Evolutionary conservation across 371 early-diverging fungal genomes (phyloP), one percentile per base, ranked within the genome.

Genomic region (Mucor velutinosus): DNA sequence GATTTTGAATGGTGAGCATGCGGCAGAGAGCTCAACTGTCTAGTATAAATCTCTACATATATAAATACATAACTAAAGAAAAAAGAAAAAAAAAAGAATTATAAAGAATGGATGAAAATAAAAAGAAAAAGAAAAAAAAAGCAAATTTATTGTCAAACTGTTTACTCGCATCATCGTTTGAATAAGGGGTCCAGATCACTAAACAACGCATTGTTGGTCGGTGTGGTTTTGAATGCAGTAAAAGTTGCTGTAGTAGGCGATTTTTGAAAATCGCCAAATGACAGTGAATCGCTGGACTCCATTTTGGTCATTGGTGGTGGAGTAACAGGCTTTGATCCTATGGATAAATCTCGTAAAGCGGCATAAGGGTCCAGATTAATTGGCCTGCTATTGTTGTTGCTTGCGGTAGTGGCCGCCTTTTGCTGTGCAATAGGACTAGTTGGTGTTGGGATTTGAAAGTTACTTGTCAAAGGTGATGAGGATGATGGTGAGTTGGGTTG

Each of bases 1-100:
- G 98, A 98, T 62, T 97, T 96, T 84, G 96, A 96, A 68, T 97
- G 96, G 95, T 97, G 83, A 79, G 11, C 29, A 27, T 19, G 58
- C 17, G 47, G n/a, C 15, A 27, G 3, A 29, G 33, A 39, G 11
- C 41, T 30, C 15, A 11, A 7, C 12, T 25, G 14, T 60, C 21
- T 14, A 19, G 41, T 43, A 43, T 56, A 29, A 43, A 23, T 23
- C 27, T 29, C 12, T 15, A 55, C 29, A 56, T 33, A 64, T 23
- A 35, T 41, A 56, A 41, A 30, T n/a, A 27, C 17, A 35, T 41
- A 49, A 59, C 12, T 35, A 62, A 47, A 17, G 47, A 67, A 58
- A 33, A 32, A 11, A 41, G 47, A n/a, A n/a, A n/a, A n/a, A n/a
- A n/a, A n/a, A n/a, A n/a, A n/a, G n/a, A n/a, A n/a, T n/a, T 33